Conservation (phyloP, 768 basidiomycete species). For the Tricholoma saponaceum region DNA sequence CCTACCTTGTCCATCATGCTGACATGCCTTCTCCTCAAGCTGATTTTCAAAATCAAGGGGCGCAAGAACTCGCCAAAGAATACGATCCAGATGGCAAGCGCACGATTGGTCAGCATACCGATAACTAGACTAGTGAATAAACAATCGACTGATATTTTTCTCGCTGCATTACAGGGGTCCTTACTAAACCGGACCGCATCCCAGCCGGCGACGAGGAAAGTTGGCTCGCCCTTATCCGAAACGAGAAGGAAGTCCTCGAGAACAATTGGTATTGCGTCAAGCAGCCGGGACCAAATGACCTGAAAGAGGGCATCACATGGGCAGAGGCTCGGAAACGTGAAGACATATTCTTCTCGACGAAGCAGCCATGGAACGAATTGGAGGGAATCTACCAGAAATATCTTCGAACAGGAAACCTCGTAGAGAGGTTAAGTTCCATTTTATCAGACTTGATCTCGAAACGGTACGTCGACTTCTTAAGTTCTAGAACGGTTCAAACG, state of each 20-base stretch:
- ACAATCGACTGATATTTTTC: neutral
- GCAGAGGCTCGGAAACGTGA: constrained; percentile 54
- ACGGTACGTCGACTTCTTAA: constrained; percentile 33
- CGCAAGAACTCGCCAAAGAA: constrained; percentile 57
- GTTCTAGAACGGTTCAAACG: neutral
- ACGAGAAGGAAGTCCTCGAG: constrained; percentile 27
- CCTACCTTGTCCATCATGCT: neutral
- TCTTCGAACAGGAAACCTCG: constrained; percentile 53
- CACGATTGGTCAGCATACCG: constrained; percentile 59
- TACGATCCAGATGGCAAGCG: constrained; percentile 60
- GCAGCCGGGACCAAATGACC: constrained; percentile 46
- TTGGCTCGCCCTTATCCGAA: constrained; percentile 38
- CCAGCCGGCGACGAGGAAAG: too few relatives aligned
- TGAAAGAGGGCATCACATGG: constrained; percentile 56
- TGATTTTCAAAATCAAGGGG: constrained; percentile 79
- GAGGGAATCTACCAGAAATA: constrained; percentile 46
- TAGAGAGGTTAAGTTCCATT: constrained; percentile 52
- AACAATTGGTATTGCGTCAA: constrained; percentile 62
- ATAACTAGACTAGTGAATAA: neutral
- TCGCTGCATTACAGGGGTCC: too few relatives aligned
- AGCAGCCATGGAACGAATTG: constrained; percentile 50
- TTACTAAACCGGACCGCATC: too few relatives aligned
- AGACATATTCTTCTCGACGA: constrained; percentile 49
- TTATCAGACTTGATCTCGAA: constrained; percentile 61
- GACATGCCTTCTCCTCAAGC: constrained; percentile 34